phyloP scores from a whole-genome alignment of 371 early-diverging fungal species.

The Encephalitozoon romaleae region DNA sequence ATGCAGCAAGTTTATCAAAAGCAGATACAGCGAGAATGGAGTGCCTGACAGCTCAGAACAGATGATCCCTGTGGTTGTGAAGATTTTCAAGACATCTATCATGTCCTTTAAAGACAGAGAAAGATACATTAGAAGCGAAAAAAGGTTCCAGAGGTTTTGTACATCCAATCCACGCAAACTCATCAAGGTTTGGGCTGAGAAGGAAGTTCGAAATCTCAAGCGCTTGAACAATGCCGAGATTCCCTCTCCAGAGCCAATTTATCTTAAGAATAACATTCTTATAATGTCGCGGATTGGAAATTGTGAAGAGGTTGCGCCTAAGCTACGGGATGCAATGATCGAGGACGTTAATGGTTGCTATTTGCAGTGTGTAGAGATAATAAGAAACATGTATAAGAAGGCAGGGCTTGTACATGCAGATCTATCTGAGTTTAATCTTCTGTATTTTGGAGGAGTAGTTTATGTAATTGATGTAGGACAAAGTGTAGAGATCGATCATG shows the following conservation, averaged over 20 bases:
- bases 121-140: conserved; percentile 90
- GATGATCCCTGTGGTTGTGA: conserved; percentile 78
- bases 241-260: conserved; percentile 81
- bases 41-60: background rate
- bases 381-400: conserved; percentile 82
- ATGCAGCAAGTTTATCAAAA: conserved; percentile 51
- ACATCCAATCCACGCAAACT: conserved; percentile 90
- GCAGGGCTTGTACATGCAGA: conserved; percentile 94
- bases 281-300: conserved; percentile 89
- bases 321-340: conserved; percentile 82
- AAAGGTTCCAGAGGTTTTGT: conserved; percentile 86
- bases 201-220: conserved; percentile 95
- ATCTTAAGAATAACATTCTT: conserved; percentile 83
- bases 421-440: conserved; percentile 92
- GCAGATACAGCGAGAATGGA: background rate
- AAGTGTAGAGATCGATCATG: conserved; percentile 94
- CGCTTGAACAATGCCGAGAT: conserved; percentile 77
- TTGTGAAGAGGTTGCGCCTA: conserved; percentile 68
- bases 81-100: conserved; percentile 96
- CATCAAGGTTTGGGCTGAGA: conserved; percentile 98
- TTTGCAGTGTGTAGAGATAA: conserved; percentile 72
- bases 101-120: conserved; percentile 94
- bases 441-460: conserved; percentile 60
- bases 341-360: conserved; percentile 68
- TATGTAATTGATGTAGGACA: conserved; percentile 93